Conservation (phyloP, 2,329 filamentous ascomycete species). For the Aspergillus persii region DNA sequence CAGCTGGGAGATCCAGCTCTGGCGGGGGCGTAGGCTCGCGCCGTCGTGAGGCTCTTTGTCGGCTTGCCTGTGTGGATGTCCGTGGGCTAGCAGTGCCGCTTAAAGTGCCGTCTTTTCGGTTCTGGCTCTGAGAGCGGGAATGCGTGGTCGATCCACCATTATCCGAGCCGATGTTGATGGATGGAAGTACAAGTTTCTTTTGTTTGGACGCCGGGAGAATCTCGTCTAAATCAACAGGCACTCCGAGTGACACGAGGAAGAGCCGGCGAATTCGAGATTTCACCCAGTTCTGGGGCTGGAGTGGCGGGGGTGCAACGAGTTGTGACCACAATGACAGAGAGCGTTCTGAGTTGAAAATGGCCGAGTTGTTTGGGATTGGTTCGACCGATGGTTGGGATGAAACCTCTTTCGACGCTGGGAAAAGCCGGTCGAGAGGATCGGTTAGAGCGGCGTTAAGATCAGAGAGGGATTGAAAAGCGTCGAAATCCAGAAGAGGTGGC, state of each 20-base stretch:
- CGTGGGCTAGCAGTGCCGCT: slow-evolving; percentile 20
- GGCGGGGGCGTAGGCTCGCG: slow-evolving; percentile 64
- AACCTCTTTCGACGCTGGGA: slow-evolving; percentile 41
- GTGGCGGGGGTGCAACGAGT: slow-evolving; percentile 86
- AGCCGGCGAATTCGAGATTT: slow-evolving; percentile 90
- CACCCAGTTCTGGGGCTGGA: slow-evolving; percentile 97
- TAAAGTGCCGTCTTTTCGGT: slow-evolving; percentile 31
- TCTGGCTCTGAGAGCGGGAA: slow-evolving; percentile 32
- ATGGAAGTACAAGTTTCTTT: slow-evolving; percentile 93
- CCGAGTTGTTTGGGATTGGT: slow-evolving; percentile 42
- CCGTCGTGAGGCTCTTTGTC: slow-evolving; percentile 34
- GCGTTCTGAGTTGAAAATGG: slow-evolving; percentile 78
- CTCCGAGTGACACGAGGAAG: slow-evolving; percentile 92
- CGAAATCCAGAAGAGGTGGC: slow-evolving; percentile 52
- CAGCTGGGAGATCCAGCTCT: slow-evolving; percentile 74
- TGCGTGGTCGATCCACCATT: slow-evolving; percentile 57
- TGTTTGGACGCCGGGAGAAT: slow-evolving; percentile 96
- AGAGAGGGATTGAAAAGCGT: slow-evolving; percentile 48
- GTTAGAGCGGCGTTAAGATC: slow-evolving; percentile 41
- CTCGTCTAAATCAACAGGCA: slow-evolving; percentile 94
- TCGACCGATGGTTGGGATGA: slow-evolving; percentile 36
- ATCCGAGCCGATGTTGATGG: slow-evolving; percentile 60
- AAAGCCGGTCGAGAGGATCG: slow-evolving; percentile 44
- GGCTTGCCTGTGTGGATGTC: slow-evolving; percentile 29
- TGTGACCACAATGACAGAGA: slow-evolving; percentile 94